phyloP scores from a whole-genome alignment of 1,284 basidiomycete genomes.

The Amylostereum areolatum region DNA sequence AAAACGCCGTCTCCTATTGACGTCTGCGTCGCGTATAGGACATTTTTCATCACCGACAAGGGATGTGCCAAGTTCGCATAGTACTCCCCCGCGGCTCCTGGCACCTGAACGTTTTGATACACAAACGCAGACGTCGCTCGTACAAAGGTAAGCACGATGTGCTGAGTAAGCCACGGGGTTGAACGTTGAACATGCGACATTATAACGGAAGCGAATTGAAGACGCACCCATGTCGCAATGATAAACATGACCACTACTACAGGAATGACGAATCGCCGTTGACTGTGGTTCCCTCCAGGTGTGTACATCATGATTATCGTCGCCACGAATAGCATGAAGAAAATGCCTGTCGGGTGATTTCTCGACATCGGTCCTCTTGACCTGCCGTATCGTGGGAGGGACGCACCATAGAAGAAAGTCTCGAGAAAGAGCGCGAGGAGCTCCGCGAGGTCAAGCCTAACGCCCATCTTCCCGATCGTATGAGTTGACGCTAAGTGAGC shows the following conservation, averaged over 20 bases:
- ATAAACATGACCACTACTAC: not conserved
- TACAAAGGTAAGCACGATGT: not conserved
- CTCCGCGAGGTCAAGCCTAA: not conserved
- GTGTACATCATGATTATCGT: too few relatives aligned
- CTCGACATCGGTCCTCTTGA: not conserved
- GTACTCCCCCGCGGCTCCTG: not conserved
- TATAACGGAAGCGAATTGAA: not conserved
- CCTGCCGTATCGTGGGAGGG: not conserved
- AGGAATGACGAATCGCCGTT: not conserved
- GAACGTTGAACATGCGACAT: not conserved
- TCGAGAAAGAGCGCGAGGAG: not conserved
- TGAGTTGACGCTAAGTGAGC: too few relatives aligned
- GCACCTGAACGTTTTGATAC: not conserved
- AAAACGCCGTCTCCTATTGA: not conserved
- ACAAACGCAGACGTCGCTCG: not conserved
- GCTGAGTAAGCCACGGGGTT: not conserved
- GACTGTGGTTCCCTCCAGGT: too few relatives aligned
- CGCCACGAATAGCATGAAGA: too few relatives aligned
- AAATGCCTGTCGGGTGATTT: too few relatives aligned
- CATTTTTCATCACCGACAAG: not conserved
- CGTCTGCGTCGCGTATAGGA: not conserved
- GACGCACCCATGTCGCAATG: not conserved
- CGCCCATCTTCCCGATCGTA: too few relatives aligned
- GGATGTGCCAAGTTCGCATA: not conserved
- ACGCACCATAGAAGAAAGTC: not conserved